These are phyloP conservation scores for Ascochyta clinopodiicola DNA, from an alignment of 2,329 filamentous ascomycete genomes.

Conservation along the genomic window DNA sequence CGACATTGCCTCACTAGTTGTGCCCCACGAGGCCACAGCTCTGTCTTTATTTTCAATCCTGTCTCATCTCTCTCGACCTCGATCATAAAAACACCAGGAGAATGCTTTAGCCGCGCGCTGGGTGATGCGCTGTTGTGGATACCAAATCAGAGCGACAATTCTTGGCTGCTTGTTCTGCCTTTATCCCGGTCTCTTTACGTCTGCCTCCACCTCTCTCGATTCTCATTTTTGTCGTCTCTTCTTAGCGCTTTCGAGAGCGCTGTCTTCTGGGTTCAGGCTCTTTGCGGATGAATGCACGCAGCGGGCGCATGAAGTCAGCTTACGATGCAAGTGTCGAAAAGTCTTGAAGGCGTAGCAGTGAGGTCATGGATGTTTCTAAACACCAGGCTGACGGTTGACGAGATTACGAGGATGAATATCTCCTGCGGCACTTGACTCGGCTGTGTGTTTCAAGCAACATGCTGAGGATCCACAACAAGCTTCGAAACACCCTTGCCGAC, in stretches of 20 bases:
- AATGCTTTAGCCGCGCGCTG: not conserved
- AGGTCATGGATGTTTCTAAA: constrained; percentile 6
- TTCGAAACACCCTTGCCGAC: constrained; percentile 21
- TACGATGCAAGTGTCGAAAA: not conserved
- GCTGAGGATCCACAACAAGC: constrained; percentile 19
- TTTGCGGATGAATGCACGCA: no score
- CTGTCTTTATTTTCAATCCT: not conserved
- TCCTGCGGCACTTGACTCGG: constrained; percentile 21
- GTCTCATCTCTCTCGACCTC: not conserved
- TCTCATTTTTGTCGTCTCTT: not conserved
- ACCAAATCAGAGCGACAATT: no score
- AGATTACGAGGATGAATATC: constrained; percentile 13
- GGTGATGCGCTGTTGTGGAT: not conserved
- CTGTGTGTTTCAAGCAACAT: constrained; percentile 31
- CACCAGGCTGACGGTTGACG: not conserved
- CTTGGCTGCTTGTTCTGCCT: not conserved
- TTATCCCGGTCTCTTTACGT: not conserved
- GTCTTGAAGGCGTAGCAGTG: not conserved
- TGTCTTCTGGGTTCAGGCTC: not conserved
- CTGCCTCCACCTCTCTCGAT: not conserved
- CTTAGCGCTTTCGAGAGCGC: not conserved
- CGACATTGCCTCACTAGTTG: not conserved
- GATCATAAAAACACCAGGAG: not conserved
- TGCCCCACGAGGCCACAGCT: not conserved
- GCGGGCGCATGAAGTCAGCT: not conserved